Base-by-base conservation (phyloP, 768 basidiomycete species). In the Tubosaeta sp. region DNA sequence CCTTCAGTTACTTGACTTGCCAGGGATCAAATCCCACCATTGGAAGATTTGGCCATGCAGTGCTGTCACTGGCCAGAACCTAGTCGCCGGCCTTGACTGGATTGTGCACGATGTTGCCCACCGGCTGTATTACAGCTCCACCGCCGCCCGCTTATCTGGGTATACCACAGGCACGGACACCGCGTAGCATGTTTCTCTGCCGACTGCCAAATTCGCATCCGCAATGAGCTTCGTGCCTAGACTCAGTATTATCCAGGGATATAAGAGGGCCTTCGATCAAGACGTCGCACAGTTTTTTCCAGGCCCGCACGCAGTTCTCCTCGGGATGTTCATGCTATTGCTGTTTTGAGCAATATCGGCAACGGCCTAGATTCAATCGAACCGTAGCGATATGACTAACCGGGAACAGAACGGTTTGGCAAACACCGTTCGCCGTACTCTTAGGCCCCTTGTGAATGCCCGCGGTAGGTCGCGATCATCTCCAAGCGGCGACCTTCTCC, bases 21-120 rank as follows among this genome's bases (percentile, higher is more conserved):
- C 68, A 19, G 79, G 82, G 9, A 94, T 98, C 65, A 88, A 81
- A 58, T 86, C 91, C 10, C 95, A 97, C 64, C 79, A 85, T 54
- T 97, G 93, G 91, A 83, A 78, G 60, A 92, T 97, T 57, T 83
- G 85, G 71, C 76, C 93, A 5, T 98, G 95, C 75, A 95, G 93
- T 56, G 95, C 95, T 11, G 80, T 93, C 37, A 95, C 91, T 0
- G 95, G 95, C 13, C 72, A 82, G 51, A 91, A 95, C 65, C 74
- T 97, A 14, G 77, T 91, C 10, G 74, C 83, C 55, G 95, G 95
- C 35, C 77, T 98, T 27, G 84, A 95, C 66, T 97, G 95, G 95
- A 81, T 92, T 25, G 91, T 97, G 16, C 78, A 81, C 34, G 91
- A 97, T 58, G 85, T 97, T 48, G 94, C 91, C 5, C 79, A 81